These are phyloP conservation scores for Kwoniella sp. DNA, from an alignment of 768 basidiomycete genomes.

Conservation along the genomic window DNA sequence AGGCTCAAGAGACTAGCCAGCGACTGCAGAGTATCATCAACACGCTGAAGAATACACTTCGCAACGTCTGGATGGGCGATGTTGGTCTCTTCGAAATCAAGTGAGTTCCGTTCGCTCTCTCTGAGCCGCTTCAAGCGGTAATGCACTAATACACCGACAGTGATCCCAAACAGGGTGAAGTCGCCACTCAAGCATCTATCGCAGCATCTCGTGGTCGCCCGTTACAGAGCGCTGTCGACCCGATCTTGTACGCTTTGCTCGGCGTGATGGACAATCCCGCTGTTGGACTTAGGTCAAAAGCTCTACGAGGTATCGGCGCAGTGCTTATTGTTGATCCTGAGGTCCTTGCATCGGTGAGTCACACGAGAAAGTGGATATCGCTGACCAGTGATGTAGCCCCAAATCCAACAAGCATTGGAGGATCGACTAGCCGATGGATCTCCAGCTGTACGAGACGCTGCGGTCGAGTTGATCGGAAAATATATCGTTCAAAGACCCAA, in stretches of 20 bases:
- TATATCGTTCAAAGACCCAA: slow-evolving; percentile 87
- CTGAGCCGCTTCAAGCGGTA: slow-evolving; percentile 54
- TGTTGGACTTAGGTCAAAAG: slow-evolving; percentile 93
- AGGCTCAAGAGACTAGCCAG: slow-evolving; percentile 29
- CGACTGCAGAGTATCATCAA: slow-evolving; percentile 38
- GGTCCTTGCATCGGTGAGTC: slow-evolving; percentile 71
- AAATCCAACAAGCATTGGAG: slow-evolving; percentile 81
- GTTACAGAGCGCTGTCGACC: slow-evolving; percentile 76
- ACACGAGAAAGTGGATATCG: background rate
- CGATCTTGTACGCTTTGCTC: slow-evolving; percentile 77
- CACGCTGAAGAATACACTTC: slow-evolving; percentile 66
- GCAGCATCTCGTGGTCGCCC: slow-evolving; percentile 37
- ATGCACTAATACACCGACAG: slow-evolving; percentile 57
- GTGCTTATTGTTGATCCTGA: slow-evolving; percentile 86
- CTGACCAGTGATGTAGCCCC: slow-evolving; percentile 14
- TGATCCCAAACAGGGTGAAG: slow-evolving; percentile 34
- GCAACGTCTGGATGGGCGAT: slow-evolving; percentile 71
- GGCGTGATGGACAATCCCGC: slow-evolving; percentile 77
- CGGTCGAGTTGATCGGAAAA: slow-evolving; percentile 96
- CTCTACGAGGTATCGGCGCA: slow-evolving; percentile 81
- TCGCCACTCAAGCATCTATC: slow-evolving; percentile 24
- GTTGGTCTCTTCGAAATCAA: slow-evolving; percentile 74
- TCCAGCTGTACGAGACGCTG: slow-evolving; percentile 91
- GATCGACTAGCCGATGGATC: slow-evolving; percentile 87
- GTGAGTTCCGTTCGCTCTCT: too few species aligned